Conservation (phyloP, 2,329 filamentous ascomycete species). For the Aspergillus sp. region DNA sequence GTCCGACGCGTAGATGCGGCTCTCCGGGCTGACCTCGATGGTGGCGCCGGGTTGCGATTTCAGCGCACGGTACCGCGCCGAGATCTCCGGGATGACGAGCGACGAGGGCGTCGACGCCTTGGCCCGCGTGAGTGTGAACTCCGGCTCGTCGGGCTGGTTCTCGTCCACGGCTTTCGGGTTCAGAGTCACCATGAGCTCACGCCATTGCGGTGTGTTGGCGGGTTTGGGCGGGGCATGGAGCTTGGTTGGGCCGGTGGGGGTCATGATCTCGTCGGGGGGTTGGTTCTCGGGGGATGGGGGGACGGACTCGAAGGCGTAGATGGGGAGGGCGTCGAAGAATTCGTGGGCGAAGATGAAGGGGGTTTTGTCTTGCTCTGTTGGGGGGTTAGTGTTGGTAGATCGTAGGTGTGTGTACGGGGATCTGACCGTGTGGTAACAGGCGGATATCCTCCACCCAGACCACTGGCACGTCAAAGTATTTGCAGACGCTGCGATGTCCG, state of each 20-base stretch:
- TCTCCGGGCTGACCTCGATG: slow-evolving; percentile 89
- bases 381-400: not conserved
- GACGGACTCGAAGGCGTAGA: slow-evolving; percentile 87
- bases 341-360: slow-evolving; percentile 97
- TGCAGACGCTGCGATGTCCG: slow-evolving; percentile 72
- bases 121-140: slow-evolving; percentile 84
- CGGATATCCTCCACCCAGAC: slow-evolving; percentile 89
- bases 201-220: slow-evolving; percentile 63
- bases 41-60: slow-evolving; percentile 65
- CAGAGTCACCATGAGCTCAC: slow-evolving; percentile 74
- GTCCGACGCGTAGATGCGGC: slow-evolving; percentile 72
- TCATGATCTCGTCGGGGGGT: slow-evolving; percentile 49
- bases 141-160: slow-evolving; percentile 56
- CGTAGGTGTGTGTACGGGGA: not conserved
- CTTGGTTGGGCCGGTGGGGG: slow-evolving; percentile 47
- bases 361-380: slow-evolving; percentile 61
- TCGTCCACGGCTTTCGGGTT: slow-evolving; percentile 56
- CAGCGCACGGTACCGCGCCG: slow-evolving; percentile 72
- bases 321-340: slow-evolving; percentile 96
- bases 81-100: slow-evolving; percentile 78
- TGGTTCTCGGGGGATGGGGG: slow-evolving; percentile 46
- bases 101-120: slow-evolving; percentile 75
- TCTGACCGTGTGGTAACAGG: slow-evolving; percentile 68
- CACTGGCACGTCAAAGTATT: slow-evolving; percentile 70
- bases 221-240: slow-evolving; percentile 41